Evolutionary conservation across 2,329 filamentous ascomycete genomes (phyloP), one percentile per base, ranked within the genome.

Genomic region (Fusarium stilboides): DNA sequence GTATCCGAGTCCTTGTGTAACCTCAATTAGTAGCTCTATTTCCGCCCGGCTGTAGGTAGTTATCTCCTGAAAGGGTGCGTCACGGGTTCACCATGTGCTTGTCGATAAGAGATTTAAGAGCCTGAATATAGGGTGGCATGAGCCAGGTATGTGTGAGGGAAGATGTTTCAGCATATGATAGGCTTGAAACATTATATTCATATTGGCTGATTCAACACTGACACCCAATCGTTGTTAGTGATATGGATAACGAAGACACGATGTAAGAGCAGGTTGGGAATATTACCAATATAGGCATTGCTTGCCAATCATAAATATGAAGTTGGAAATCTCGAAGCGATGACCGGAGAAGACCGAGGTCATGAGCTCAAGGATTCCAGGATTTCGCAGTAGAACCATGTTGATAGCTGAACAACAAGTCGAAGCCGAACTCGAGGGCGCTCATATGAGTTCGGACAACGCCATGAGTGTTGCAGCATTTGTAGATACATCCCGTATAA

Each of bases 401-500:
- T 37, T 39, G 20, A 31, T 24, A 36, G 20, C 17, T 60, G 44
- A 40, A 39, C 33, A 36, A 43, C 49, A 47, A 37, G 46, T 40
- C 33, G 56, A 52, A 63, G 59, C 49, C 62, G 57, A 59, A 36
- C 55, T 37, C 36, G 44, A 59, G 54, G 66, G 55, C 62, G 50
- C 60, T 68, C 37, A 49, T 50, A 40, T 65, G 65, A 68, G 65
- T 47, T 33, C 50, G 13, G 49, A 59, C 26, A 46, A 43, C 40
- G 63, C 57, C 63, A 52, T 53, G 40, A 22, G 50, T 19, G 26
- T 44, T 40, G 33, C 19, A 65, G 59, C 22, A 24, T 24, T 58
- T 53, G 60, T 22, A 55, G 58, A 49, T 55, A 40, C 13, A 40
- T 62, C 33, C 44, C 28, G 26, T 14, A 28, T 57, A 50, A 43